Conservation (phyloP, 768 basidiomycete species). For the Leccinum boreale region DNA sequence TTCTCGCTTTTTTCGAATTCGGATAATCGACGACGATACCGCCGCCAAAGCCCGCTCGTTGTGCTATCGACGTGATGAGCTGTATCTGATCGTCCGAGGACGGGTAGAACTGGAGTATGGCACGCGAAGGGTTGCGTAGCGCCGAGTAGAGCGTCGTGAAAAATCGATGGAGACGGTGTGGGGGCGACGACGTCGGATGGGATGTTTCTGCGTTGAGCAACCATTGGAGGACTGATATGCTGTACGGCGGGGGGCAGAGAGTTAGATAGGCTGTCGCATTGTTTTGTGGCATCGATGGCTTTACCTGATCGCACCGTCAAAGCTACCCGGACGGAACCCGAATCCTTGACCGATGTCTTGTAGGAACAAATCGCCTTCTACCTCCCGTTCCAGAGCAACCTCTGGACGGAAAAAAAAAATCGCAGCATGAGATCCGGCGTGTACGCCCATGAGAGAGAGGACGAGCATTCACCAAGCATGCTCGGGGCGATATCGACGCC, state of each 20-base stretch:
- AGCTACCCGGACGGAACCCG: conserved; percentile 93
- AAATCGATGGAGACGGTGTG: conserved; percentile 80
- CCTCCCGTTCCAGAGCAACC: conserved; percentile 92
- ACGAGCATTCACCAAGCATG: conserved; percentile 81
- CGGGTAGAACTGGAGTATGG: conserved; percentile 93
- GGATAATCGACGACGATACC: conserved; percentile 97
- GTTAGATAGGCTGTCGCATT: neutral
- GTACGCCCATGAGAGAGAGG: no score
- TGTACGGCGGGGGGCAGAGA: conserved; percentile 29
- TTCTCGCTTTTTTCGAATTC: conserved; percentile 92
- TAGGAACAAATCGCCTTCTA: conserved; percentile 93
- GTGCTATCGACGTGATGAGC: conserved; percentile 89
- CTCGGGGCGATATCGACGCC: conserved; percentile 95
- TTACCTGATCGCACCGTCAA: conserved; percentile 96
- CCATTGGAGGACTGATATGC: conserved; percentile 99
- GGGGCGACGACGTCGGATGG: conserved; percentile 84
- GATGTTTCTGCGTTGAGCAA: conserved; percentile 94
- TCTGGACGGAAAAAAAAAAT: conserved; percentile 36
- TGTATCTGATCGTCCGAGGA: conserved; percentile 96
- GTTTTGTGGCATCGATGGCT: neutral
- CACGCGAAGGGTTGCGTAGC: conserved; percentile 80
- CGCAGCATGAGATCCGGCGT: neutral
- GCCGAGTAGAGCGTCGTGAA: conserved; percentile 91
- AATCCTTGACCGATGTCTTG: conserved; percentile 99
- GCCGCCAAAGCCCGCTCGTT: conserved; percentile 94